phyloP scores from a whole-genome alignment of 768 basidiomycete genomes.

The Boletus edulis region DNA sequence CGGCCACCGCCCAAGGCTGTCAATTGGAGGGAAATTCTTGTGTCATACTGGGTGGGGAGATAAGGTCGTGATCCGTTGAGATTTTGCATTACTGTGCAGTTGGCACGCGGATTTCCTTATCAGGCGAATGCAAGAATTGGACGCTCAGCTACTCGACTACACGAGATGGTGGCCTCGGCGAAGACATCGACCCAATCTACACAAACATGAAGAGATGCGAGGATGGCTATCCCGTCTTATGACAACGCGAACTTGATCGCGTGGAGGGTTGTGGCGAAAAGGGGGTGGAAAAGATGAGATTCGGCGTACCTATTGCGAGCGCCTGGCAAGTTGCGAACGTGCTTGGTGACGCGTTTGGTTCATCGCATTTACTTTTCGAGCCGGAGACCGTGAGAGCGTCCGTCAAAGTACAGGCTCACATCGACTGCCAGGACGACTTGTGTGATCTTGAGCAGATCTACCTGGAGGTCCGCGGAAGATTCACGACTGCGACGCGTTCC shows the following conservation, averaged over 20 bases:
- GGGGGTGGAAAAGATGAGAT: conserved; percentile 29
- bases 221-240: neutral
- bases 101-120: conserved; percentile 9
- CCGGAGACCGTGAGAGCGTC: neutral
- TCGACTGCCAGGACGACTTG: conserved; percentile 20
- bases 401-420: conserved; percentile 7
- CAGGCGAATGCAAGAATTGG: neutral
- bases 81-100: conserved; percentile 8
- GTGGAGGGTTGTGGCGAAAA: conserved; percentile 19
- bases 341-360: conserved; percentile 1
- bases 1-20: conserved; percentile 14
- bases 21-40: conserved; percentile 5
- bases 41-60: conserved; percentile 22
- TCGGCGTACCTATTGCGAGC: conserved; percentile 10
- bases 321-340: conserved; percentile 11
- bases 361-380: conserved; percentile 22
- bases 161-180: conserved; percentile 3
- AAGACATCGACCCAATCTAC: conserved; percentile 17
- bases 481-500: conserved; percentile 25
- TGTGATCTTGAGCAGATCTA: conserved; percentile 25
- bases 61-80: conserved; percentile 32
- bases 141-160: neutral
- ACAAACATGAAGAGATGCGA: conserved; percentile 6
- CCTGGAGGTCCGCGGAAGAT: conserved; percentile 32
- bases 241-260: conserved; percentile 8